Conservation (phyloP, 331 rosid species). For the Malus hybrid region DNA sequence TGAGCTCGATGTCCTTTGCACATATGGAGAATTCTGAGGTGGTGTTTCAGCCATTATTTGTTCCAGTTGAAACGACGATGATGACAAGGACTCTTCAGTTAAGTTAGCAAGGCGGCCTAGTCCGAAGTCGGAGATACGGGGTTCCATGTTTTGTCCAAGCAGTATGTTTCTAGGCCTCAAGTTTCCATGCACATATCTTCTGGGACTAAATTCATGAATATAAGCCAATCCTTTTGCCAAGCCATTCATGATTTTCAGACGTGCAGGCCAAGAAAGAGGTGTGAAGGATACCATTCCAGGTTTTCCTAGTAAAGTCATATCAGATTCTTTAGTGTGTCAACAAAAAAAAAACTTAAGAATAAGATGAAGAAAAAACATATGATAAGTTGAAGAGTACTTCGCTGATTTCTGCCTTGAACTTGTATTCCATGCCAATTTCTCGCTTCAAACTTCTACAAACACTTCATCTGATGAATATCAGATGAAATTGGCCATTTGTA, state of each 20-base stretch:
- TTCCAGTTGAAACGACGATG: constrained; percentile 62
- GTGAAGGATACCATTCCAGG: constrained; percentile 48
- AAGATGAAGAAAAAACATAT: not conserved
- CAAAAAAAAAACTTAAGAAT: not conserved
- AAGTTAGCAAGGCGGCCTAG: constrained; percentile 75
- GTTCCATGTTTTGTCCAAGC: constrained; percentile 71
- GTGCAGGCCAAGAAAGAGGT: constrained; percentile 57
- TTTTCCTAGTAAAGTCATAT: constrained; percentile 42
- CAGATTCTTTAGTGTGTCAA: not conserved
- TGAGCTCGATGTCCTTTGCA: constrained; percentile 9
- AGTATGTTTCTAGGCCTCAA: constrained; percentile 73
- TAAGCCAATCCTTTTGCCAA: constrained; percentile 69
- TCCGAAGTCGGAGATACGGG: constrained; percentile 74
- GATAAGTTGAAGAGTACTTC: no score
- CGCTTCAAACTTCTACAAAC: no score
- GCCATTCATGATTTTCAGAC: constrained; percentile 72
- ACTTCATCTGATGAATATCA: no score
- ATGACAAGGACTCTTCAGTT: constrained; percentile 67
- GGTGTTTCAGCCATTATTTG: constrained; percentile 48
- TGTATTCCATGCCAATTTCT: no score
- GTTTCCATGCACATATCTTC: constrained; percentile 85
- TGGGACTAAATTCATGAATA: constrained; percentile 82
- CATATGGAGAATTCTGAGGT: not conserved
- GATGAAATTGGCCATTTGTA: no score
- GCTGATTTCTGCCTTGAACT: no score